A percentile compares a stretch with the other conserved stretches of the same genome.
phyloP scores from a whole-genome alignment of 164 flowering plant species.

The Chimonanthus praecox region DNA sequence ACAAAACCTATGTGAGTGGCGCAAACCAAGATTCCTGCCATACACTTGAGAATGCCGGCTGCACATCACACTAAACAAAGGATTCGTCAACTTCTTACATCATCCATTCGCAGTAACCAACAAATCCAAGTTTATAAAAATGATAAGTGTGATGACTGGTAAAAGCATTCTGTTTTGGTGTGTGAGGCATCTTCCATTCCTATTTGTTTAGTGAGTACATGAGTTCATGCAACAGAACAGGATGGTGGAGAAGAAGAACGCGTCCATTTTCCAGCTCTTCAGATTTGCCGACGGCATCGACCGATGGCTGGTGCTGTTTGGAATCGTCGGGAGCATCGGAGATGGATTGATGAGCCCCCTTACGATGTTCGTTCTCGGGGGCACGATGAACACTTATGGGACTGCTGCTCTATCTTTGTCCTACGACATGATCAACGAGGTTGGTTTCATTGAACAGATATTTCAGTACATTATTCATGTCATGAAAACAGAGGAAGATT shows the following conservation, averaged over 20 bases:
- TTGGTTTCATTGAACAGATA: not conserved
- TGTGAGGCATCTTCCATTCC: not conserved
- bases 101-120: not conserved
- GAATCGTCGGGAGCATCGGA: conserved; percentile 27
- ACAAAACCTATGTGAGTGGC: not conserved
- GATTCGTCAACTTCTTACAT: not conserved
- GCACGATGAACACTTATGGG: not conserved
- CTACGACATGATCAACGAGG: not conserved
- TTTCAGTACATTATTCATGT: too few relatives aligned
- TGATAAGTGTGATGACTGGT: not conserved
- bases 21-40: not conserved
- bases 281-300: conserved; percentile 21
- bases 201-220: not conserved
- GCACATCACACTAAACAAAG: too few relatives aligned
- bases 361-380: not conserved
- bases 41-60: not conserved
- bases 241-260: not conserved
- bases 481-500: too few relatives aligned
- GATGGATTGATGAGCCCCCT: conserved; percentile 23
- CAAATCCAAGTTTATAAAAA: not conserved
- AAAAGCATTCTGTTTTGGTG: not conserved
- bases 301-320: conserved; percentile 22
- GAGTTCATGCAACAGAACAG: not conserved
- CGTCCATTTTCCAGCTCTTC: conserved; percentile 4
- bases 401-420: not conserved